A percentile compares a stretch with the other conserved stretches of the same genome.
Conservation (phyloP, 2,329 filamentous ascomycete genomes). For the Allantophomopsis lycopodina region DNA sequence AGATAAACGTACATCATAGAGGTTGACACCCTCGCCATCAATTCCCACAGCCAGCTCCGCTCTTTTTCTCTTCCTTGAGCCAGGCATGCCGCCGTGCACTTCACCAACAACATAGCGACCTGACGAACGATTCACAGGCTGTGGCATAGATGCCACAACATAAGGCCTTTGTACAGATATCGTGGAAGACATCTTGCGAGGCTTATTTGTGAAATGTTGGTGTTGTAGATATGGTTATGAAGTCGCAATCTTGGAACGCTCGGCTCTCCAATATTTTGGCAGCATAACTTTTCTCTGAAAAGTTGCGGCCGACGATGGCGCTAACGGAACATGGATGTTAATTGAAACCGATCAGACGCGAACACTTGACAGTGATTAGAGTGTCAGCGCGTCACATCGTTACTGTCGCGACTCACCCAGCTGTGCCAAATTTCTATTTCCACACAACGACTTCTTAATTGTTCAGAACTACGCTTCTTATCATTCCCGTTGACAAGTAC, state of each 20-base stretch:
- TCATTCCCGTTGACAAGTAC: too few species aligned
- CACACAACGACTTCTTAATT: neutral
- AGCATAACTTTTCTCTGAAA: too few species aligned
- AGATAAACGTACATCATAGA: constrained; percentile 42
- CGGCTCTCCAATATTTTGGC: too few species aligned
- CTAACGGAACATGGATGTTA: too few species aligned
- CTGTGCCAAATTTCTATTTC: constrained; percentile 2
- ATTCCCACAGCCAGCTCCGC: constrained; percentile 49
- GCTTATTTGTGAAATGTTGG: neutral
- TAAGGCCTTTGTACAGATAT: constrained; percentile 53
- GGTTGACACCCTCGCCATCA: constrained; percentile 50
- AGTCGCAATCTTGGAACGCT: too few species aligned
- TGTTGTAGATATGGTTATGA: neutral
- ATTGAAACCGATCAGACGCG: too few species aligned
- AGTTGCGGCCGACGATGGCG: too few species aligned
- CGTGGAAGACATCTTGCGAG: constrained; percentile 22
- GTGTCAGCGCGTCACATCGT: too few species aligned
- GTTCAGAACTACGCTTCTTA: too few species aligned
- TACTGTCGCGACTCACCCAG: too few species aligned
- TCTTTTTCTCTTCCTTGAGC: constrained; percentile 46
- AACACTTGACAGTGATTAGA: too few species aligned
- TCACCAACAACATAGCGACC: constrained; percentile 43
- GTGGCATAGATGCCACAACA: constrained; percentile 43
- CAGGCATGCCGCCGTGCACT: constrained; percentile 43
- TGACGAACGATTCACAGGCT: constrained; percentile 37